Evolutionary conservation across 805 yeast species (phyloP).

Genomic region (Saccharomyces eubayanus): DNA sequence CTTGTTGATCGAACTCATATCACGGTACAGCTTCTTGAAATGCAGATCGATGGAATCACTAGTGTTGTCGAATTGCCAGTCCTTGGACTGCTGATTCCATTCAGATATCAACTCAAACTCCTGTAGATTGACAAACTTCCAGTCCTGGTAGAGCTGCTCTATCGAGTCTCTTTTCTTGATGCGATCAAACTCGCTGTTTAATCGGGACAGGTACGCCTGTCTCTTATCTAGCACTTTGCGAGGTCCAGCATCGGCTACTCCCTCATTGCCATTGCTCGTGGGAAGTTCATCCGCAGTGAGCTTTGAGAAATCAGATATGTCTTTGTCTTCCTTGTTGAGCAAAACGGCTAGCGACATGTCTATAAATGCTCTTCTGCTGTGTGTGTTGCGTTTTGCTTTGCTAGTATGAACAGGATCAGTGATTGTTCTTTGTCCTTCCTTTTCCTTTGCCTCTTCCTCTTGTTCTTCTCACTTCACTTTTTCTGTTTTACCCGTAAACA

Average conservation of each 20-base stretch:
- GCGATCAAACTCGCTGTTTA: constrained; percentile 16
- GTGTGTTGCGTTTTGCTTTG: background rate
- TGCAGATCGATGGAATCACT: constrained; percentile 7
- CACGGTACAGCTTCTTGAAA: constrained; percentile 13
- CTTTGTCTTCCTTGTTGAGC: constrained; percentile 23
- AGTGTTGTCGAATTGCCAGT: constrained; percentile 9
- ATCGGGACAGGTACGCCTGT: constrained; percentile 9
- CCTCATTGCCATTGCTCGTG: background rate
- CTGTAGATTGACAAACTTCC: constrained; percentile 30
- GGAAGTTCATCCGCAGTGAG: background rate
- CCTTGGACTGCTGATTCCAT: constrained; percentile 27
- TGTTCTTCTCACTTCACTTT: background rate
- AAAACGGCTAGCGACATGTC: constrained; percentile 27
- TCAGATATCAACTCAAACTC: constrained; percentile 32
- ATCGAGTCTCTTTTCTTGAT: constrained; percentile 19
- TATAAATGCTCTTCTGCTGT: background rate
- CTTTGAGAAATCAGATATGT: constrained; percentile 4
- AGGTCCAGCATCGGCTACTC: background rate
- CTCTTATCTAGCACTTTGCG: constrained; percentile 1
- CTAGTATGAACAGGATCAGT: background rate
- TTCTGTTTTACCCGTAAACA: background rate
- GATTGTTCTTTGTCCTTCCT: background rate
- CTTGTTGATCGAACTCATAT: constrained; percentile 14
- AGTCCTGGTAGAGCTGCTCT: constrained; percentile 27
- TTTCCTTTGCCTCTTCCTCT: background rate